These are phyloP conservation scores for Lasiodiplodia sp. DNA, from an alignment of 2,329 filamentous ascomycete species.

Conservation along the genomic window DNA sequence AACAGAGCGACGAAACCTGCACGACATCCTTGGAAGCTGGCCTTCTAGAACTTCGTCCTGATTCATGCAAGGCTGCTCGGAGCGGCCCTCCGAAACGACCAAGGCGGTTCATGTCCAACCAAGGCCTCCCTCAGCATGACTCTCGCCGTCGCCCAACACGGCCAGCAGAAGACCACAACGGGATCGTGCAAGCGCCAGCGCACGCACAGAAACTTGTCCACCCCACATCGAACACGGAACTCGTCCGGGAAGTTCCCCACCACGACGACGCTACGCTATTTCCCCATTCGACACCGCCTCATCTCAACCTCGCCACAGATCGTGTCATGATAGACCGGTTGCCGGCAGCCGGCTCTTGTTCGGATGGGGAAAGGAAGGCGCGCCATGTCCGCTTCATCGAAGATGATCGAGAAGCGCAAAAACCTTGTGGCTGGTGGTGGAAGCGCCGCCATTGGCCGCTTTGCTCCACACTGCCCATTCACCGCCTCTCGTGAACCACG, in stretches of 20 bases:
- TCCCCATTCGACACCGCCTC: constrained; percentile 24
- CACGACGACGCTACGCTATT: background rate
- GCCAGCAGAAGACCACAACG: background rate
- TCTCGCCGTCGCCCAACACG: background rate
- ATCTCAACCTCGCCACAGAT: background rate
- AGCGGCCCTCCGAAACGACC: background rate
- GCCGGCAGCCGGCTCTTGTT: background rate
- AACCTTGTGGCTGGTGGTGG: background rate
- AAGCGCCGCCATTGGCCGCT: background rate
- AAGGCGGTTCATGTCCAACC: background rate
- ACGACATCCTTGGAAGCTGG: background rate
- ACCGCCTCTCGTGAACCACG: background rate
- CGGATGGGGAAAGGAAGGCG: background rate
- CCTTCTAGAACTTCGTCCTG: constrained; percentile 5
- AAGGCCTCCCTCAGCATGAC: background rate
- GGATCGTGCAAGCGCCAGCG: background rate
- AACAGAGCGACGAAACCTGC: background rate
- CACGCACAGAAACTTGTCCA: background rate
- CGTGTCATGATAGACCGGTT: background rate
- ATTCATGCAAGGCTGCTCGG: background rate
- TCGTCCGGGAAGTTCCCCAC: background rate
- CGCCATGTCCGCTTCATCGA: background rate
- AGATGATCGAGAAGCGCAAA: background rate
- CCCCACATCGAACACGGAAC: background rate
- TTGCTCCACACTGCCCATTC: background rate